Percentiles rank a stretch among this genome's conserved stretches.
phyloP scores from a whole-genome alignment of 164 flowering plant species.

The Vitis cinerea region DNA sequence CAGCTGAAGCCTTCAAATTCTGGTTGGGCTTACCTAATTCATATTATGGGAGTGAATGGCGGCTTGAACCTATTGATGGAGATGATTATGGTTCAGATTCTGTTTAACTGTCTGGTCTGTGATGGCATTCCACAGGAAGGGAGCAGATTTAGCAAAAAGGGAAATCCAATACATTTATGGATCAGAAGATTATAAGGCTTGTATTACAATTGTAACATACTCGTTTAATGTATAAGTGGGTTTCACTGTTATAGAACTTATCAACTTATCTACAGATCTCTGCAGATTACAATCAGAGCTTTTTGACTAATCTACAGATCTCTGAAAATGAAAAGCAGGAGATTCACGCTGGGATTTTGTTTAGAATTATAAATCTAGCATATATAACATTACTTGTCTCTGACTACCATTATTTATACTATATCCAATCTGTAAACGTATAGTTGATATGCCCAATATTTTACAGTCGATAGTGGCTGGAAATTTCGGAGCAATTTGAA shows the following conservation, averaged over 20 bases:
- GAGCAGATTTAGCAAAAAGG: not conserved
- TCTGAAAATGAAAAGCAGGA: too few relatives aligned
- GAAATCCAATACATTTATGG: not conserved
- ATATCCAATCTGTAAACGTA: too few relatives aligned
- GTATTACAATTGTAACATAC: not conserved
- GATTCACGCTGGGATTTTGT: too few relatives aligned
- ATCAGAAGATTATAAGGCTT: not conserved
- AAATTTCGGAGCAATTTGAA: too few relatives aligned
- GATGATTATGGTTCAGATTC: constrained; percentile 26
- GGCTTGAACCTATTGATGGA: constrained; percentile 45
- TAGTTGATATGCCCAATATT: too few relatives aligned
- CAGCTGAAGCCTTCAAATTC: constrained; percentile 97
- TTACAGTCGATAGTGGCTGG: too few relatives aligned
- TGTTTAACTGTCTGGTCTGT: constrained; percentile 3
- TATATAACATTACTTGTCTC: too few relatives aligned
- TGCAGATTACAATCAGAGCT: too few relatives aligned
- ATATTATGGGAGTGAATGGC: constrained; percentile 92
- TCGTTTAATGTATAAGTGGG: not conserved
- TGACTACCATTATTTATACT: too few relatives aligned
- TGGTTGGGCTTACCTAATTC: constrained; percentile 96
- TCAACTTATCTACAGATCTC: not conserved
- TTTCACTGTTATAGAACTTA: not conserved
- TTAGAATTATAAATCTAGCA: too few relatives aligned
- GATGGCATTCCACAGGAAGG: constrained; percentile 2
- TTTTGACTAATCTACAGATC: too few relatives aligned